Evolutionary conservation across 768 basidiomycete genomes (phyloP), one percentile per base, ranked within the genome.

Genomic region (Boletus tomentosulus): DNA sequence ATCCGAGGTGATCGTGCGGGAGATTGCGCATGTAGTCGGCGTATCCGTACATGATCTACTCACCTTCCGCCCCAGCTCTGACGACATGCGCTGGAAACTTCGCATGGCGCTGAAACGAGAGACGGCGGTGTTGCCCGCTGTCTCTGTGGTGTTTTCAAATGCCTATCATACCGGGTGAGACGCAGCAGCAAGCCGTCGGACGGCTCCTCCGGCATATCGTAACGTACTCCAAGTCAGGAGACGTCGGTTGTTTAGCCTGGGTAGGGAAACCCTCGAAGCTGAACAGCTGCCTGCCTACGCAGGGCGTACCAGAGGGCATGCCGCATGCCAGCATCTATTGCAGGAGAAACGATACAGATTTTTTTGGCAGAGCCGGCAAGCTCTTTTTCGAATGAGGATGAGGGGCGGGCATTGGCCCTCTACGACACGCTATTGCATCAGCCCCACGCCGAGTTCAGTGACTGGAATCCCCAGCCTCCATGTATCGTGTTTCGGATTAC

Each of bases 141-240:
- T 6, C 51, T 58, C 12, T 52, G 34, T 19, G 57, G 57, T 0
- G 48, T 58, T 19, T 50, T 56, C 35, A 27, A 24, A 46, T 53
- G 50, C 10, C 42, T 16, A 41, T 45, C 6, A 51, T 51, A 51
- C 50, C 44, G 3, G 53, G 49, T 6, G 57, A 51, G 42, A 34
- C 30, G 16, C 28, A 16, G 42, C 6, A 49, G 12, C 50, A 46
- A 10, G 53, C 57, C n/a, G 11, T 57, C 25, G 49, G 34, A 28
- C 53, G 53, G 19, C 13, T 37, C 4, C 35, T 37, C 35, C 35
- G 44, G 37, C 25, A 59, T 34, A 30, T 56, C 22, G 30, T 56
- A 15, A 41, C 22, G 3, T 41, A 43, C 19, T 55, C 51, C 42
- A 42, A 59, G 13, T 37, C 35, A 13, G 15, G 35, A 13, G 35